phyloP scores from a whole-genome alignment of 305 asterid genomes.

The Fraxinus baroniana region DNA sequence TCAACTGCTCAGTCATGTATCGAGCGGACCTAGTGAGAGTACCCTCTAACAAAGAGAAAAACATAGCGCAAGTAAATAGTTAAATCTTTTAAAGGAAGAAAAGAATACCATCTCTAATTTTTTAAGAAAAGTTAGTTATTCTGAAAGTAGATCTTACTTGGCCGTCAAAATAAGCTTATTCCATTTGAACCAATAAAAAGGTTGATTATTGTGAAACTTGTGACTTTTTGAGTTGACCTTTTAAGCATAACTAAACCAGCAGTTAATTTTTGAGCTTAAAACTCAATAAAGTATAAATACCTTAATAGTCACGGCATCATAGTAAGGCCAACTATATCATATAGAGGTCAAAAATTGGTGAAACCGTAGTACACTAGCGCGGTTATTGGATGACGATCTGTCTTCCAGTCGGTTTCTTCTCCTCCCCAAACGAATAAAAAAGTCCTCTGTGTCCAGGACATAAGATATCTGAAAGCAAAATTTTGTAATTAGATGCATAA shows the following conservation, averaged over 20 bases:
- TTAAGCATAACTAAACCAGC: slow-evolving; percentile 45
- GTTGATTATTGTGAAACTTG: slow-evolving; percentile 10
- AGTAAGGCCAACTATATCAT: background rate
- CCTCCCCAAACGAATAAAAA: slow-evolving; percentile 39
- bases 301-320: slow-evolving; percentile 11
- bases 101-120: background rate
- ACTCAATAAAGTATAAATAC: background rate
- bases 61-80: background rate
- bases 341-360: slow-evolving; percentile 29
- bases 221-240: slow-evolving; percentile 43
- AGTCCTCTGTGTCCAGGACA: slow-evolving; percentile 50
- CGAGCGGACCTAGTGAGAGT: background rate
- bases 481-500: slow-evolving; percentile 1
- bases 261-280: background rate
- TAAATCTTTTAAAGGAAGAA: background rate
- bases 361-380: slow-evolving; percentile 34
- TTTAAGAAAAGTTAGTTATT: background rate
- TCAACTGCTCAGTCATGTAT: slow-evolving; percentile 23
- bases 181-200: background rate
- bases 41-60: slow-evolving; percentile 10
- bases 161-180: background rate
- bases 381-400: slow-evolving; percentile 24
- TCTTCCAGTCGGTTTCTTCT: slow-evolving; percentile 22
- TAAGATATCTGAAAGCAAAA: slow-evolving; percentile 41
- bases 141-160: background rate